These are phyloP conservation scores for Diutina neorugosa DNA, from an alignment of 1,139 yeast genomes.

Conservation along the genomic window DNA sequence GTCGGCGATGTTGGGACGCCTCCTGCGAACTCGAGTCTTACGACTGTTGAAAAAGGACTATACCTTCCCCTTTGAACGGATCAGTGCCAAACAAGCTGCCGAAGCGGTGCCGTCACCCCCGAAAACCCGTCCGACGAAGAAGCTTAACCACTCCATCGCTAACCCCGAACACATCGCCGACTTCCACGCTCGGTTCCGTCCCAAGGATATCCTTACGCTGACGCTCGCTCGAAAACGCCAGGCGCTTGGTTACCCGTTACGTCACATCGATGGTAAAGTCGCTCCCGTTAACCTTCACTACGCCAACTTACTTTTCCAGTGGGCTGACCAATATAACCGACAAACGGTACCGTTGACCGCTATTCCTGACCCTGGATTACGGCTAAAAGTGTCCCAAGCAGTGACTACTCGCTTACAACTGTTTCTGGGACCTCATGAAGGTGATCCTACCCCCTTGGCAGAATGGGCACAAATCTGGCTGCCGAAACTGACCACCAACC, in stretches of 20 bases:
- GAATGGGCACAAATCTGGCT: neutral
- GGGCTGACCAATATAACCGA: neutral
- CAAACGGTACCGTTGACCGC: neutral
- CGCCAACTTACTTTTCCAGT: neutral
- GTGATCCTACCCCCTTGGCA: neutral
- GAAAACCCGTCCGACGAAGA: too few relatives aligned
- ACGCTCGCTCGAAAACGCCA: neutral
- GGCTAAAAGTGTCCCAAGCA: neutral
- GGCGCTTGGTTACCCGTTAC: neutral
- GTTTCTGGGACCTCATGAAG: neutral
- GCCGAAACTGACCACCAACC: neutral
- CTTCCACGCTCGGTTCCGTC: neutral
- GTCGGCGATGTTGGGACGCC: neutral
- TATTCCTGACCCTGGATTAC: neutral
- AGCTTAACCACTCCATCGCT: neutral
- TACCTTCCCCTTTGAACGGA: slow-evolving; percentile 1
- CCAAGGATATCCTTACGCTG: neutral
- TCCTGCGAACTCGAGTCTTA: neutral
- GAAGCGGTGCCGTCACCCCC: neutral
- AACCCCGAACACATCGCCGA: neutral
- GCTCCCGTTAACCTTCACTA: neutral
- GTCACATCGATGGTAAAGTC: neutral
- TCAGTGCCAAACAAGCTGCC: neutral
- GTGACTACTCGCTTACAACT: neutral
- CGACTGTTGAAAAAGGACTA: neutral